Percentiles rank a stretch among this genome's conserved stretches.
Conservation (phyloP, 2,329 filamentous ascomycete genomes). For the Talaromyces sp. region DNA sequence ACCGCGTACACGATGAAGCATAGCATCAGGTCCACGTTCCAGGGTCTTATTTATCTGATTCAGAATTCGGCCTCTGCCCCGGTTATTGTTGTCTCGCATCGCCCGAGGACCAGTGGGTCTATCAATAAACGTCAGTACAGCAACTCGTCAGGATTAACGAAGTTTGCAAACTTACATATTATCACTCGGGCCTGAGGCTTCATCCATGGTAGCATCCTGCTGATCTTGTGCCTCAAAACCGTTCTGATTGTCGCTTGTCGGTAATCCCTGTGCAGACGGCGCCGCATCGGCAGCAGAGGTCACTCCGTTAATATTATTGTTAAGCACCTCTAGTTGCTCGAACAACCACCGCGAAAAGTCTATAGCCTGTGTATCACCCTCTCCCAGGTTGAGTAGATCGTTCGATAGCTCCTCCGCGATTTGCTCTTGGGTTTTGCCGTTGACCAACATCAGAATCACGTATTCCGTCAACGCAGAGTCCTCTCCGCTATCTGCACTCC, state of each 20-base stretch:
- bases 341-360: slow-evolving; percentile 95
- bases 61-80: slow-evolving; percentile 73
- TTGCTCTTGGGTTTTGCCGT: slow-evolving; percentile 87
- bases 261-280: slow-evolving; percentile 29
- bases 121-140: slow-evolving; percentile 26
- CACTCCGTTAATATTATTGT: slow-evolving; percentile 59
- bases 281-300: slow-evolving; percentile 24
- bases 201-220: slow-evolving; percentile 72
- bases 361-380: slow-evolving; percentile 76
- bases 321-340: slow-evolving; percentile 69
- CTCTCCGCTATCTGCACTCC: slow-evolving; percentile 76
- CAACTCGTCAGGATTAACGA: not conserved
- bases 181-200: slow-evolving; percentile 42
- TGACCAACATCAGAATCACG: slow-evolving; percentile 94
- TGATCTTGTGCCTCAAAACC: slow-evolving; percentile 36
- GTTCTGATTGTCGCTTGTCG: slow-evolving; percentile 35
- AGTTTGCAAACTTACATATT: slow-evolving; percentile 32
- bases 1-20: slow-evolving; percentile 74
- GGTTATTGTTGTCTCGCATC: slow-evolving; percentile 73
- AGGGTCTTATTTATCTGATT: slow-evolving; percentile 80
- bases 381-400: slow-evolving; percentile 76
- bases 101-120: slow-evolving; percentile 94
- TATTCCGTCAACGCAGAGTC: slow-evolving; percentile 89
- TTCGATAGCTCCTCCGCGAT: slow-evolving; percentile 83
- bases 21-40: slow-evolving; percentile 71